Percentiles rank a stretch among this genome's conserved stretches.
These are phyloP conservation scores for Gynostemma pentaphyllum DNA, from an alignment of 306 rosid genomes.

Conservation along the genomic window DNA sequence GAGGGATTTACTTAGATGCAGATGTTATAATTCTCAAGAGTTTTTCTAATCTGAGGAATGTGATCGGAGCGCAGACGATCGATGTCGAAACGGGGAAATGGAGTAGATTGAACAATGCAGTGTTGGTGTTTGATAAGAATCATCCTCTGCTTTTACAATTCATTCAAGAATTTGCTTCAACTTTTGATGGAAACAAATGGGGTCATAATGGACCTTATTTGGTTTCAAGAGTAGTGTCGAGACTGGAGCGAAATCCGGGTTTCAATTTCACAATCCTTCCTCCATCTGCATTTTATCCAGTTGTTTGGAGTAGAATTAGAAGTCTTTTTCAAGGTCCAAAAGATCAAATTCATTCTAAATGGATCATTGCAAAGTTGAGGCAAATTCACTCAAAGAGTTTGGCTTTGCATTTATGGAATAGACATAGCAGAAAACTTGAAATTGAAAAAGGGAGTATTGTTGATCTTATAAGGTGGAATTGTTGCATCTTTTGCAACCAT, in stretches of 20 bases:
- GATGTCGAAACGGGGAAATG: conserved; percentile 49
- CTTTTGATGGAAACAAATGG: conserved; percentile 91
- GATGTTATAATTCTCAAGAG: conserved; percentile 61
- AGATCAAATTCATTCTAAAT: conserved; percentile 41
- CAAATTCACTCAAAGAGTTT: conserved; percentile 43
- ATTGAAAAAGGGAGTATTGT: conserved; percentile 64
- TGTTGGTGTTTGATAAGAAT: conserved; percentile 60
- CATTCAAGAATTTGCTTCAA: conserved; percentile 73
- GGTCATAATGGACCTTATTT: conserved; percentile 95
- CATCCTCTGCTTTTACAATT: conserved; percentile 68
- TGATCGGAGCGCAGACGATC: conserved; percentile 75
- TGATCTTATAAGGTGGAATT: conserved; percentile 32
- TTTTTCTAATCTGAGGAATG: conserved; percentile 57
- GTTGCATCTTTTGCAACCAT: conserved; percentile 48
- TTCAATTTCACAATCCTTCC: conserved; percentile 46
- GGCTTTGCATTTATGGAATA: conserved; percentile 80
- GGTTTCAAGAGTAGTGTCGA: conserved; percentile 76
- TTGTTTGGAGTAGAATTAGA: conserved; percentile 55
- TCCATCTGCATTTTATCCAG: conserved; percentile 78
- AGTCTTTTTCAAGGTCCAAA: conserved; percentile 42
- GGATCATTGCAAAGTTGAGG: conserved; percentile 39
- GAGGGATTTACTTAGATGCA: conserved; percentile 64
- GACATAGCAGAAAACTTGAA: conserved; percentile 44
- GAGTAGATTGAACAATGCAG: conserved; percentile 84
- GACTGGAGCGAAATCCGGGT: conserved; percentile 36